phyloP scores from a whole-genome alignment of 2,329 filamentous ascomycete genomes.

The Ramichloridium luteum region DNA sequence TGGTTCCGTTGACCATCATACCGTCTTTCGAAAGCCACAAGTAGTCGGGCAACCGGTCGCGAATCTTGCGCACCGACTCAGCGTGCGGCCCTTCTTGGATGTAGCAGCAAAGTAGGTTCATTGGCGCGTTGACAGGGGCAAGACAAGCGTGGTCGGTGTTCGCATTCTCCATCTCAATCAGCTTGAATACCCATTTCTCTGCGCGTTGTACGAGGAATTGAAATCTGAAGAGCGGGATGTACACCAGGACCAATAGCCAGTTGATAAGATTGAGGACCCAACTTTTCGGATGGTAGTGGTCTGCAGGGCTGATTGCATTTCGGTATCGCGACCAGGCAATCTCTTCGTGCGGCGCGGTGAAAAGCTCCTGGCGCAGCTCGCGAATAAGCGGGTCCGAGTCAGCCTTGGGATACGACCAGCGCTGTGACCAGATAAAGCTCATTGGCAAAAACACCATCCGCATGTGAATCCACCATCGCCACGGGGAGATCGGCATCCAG shows the following conservation, averaged over 20 bases:
- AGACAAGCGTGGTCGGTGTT: conserved; percentile 82
- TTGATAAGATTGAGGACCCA: conserved; percentile 70
- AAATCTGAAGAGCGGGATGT: conserved; percentile 63
- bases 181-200: conserved; percentile 67
- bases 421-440: conserved; percentile 77
- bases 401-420: conserved; percentile 58
- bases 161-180: conserved; percentile 81
- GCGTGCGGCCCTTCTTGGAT: conserved; percentile 70
- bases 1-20: conserved; percentile 90
- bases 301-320: conserved; percentile 64
- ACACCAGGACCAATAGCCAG: conserved; percentile 66
- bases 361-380: conserved; percentile 67
- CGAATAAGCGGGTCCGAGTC: conserved; percentile 53
- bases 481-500: conserved; percentile 25
- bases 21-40: conserved; percentile 88
- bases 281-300: conserved; percentile 90
- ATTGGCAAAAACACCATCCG: conserved; percentile 92
- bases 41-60: conserved; percentile 72
- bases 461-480: conserved; percentile 64
- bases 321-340: conserved; percentile 69
- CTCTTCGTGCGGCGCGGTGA: conserved; percentile 61
- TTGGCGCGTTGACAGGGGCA: conserved; percentile 76
- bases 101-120: conserved; percentile 83
- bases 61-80: conserved; percentile 58
- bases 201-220: conserved; percentile 55